These are phyloP conservation scores for Arbutus unedo DNA, from an alignment of 148 eudicot species.

Conservation along the genomic window DNA sequence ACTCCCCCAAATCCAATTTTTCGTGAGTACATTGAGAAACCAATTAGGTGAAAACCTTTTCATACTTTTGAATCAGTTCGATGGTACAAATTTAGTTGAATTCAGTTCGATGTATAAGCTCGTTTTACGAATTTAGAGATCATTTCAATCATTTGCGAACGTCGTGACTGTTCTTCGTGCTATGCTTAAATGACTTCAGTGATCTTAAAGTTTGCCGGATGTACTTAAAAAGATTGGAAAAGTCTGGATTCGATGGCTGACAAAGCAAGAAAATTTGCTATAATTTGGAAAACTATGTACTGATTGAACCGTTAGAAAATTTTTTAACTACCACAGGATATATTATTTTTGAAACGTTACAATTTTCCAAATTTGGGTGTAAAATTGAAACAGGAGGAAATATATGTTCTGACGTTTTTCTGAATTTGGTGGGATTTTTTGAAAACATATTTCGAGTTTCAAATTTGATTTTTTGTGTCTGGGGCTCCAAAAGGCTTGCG, in stretches of 20 bases:
- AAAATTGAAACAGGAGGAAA: not conserved
- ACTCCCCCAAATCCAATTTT: too few species aligned
- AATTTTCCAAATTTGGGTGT: not conserved
- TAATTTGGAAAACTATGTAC: not conserved
- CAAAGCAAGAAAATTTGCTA: not conserved
- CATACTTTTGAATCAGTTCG: not conserved
- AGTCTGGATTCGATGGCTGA: conserved; percentile 1
- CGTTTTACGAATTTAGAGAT: not conserved
- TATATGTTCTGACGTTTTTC: not conserved
- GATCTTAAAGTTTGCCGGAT: not conserved
- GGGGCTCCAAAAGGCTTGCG: not conserved
- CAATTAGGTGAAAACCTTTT: not conserved
- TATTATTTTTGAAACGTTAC: not conserved
- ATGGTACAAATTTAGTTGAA: not conserved
- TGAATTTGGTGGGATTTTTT: not conserved
- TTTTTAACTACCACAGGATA: not conserved
- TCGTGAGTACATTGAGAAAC: not conserved
- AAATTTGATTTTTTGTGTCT: not conserved
- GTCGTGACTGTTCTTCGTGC: not conserved
- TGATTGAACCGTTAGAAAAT: not conserved
- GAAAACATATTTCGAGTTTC: conserved; percentile 2
- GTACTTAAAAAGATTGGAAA: not conserved
- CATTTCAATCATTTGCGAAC: not conserved
- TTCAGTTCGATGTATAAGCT: not conserved
- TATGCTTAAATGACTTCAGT: not conserved